A percentile compares a stretch with the other conserved stretches of the same genome.
phyloP scores from a whole-genome alignment of 495 filamentous ascomycete species.

The Talaromyces borbonicus region DNA sequence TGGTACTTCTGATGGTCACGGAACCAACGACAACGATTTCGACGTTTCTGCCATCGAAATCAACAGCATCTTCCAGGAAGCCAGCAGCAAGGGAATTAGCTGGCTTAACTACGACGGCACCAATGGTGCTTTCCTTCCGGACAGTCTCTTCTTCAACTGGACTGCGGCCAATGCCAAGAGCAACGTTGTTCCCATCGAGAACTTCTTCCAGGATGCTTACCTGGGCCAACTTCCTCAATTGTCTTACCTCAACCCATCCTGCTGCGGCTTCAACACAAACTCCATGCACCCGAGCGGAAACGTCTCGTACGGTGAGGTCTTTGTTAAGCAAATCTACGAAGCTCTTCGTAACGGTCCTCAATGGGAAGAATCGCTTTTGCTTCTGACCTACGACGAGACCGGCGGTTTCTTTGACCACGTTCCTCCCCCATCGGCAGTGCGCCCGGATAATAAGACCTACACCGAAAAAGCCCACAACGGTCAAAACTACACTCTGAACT shows the following conservation, averaged over 20 bases:
- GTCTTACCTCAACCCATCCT: conserved; percentile 42
- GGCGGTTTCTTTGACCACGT: conserved; percentile 43
- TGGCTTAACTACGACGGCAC: conserved; percentile 44
- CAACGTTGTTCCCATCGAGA: conserved; percentile 21
- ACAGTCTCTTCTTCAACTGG: conserved; percentile 33
- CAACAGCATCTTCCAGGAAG: conserved; percentile 38
- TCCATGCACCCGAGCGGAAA: conserved; percentile 39
- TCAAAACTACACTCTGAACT: conserved; percentile 32
- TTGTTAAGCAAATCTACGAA: conserved; percentile 43
- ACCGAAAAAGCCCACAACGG: conserved; percentile 33
- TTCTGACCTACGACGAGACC: conserved; percentile 42
- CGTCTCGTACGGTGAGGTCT: conserved; percentile 35
- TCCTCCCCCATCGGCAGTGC: conserved; percentile 30
- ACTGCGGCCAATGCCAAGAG: conserved; percentile 24
- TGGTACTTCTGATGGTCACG: conserved; percentile 38
- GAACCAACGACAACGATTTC: conserved; percentile 35
- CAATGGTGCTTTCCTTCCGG: conserved; percentile 24
- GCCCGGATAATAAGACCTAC: conserved; percentile 32
- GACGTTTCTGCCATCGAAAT: conserved; percentile 28
- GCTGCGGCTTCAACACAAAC: conserved; percentile 35
- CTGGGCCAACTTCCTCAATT: conserved; percentile 34
- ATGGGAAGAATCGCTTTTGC: conserved; percentile 37
- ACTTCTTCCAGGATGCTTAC: conserved; percentile 29
- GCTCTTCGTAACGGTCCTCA: conserved; percentile 34
- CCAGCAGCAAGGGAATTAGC: conserved; percentile 29